Base-by-base conservation (phyloP, 768 basidiomycete species). In the Gautieria morchelliformis region DNA sequence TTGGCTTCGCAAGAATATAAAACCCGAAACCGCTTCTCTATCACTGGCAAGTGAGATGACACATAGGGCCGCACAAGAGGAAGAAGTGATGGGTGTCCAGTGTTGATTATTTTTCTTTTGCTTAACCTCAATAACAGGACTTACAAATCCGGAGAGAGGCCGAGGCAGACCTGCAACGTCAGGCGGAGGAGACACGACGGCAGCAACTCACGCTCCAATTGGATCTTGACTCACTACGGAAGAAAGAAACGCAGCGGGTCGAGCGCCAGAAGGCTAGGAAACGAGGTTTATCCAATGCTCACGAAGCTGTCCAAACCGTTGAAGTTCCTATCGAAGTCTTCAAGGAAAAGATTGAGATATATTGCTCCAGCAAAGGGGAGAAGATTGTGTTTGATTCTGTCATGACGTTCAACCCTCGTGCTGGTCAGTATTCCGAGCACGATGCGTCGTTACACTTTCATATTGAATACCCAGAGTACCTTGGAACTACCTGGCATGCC, bases 31-130 rank as follows among this genome's bases (percentile, higher is more conserved):
- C 8, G 72, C 74, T 12, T 85, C 84, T 15, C 22, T 48, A 30
- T 92, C 90, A 0, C 75, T 93, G 4, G 89, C 89, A 11, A 74
- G 80, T 5, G 79, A 91, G 67, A 91, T 92, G 90, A 84, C 74
- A 47, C 79, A 77, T 60, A 79, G 90, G 32, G 87, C 87, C 0
- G 70, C 74, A 60, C 84, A 87, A 51, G 82, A 85, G 67, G 83
- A 89, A 63, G 74, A 73, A 63, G 88, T 85, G 52, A 53, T 27
- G 77, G 66, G 37, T 50, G 37, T 54, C 50, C n/a, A 9, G 46
- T 59, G 27, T 58, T 52, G 58, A 35, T 15, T 37, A n/a, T 27
- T 22, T 14, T 22, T 42, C 17, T 15, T 22, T 56, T 37, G 40
- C 44, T 10, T 24, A 27, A 20, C 8, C 1, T 48, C 12, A 66